phyloP scores from a whole-genome alignment of 257 asterid species.

The Solanum okadae region DNA sequence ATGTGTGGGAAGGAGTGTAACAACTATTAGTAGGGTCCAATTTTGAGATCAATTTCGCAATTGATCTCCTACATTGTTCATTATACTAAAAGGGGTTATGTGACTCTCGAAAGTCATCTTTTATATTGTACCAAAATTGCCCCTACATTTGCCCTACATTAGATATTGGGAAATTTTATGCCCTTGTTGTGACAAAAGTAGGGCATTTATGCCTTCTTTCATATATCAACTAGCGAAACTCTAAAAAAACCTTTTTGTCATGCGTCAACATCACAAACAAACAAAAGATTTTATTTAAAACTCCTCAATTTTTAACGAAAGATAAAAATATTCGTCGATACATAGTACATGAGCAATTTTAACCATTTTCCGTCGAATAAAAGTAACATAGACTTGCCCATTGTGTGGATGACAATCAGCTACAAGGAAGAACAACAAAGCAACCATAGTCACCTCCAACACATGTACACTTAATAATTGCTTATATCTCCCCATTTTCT shows the following conservation, averaged over 20 bases:
- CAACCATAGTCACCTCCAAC: neutral
- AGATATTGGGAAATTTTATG: neutral
- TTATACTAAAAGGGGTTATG: neutral
- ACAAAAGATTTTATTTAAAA: too few species aligned
- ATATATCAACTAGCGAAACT: too few species aligned
- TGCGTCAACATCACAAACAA: neutral
- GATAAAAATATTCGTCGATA: neutral
- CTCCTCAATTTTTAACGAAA: too few species aligned
- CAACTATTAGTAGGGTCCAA: too few species aligned
- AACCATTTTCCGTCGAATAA: neutral
- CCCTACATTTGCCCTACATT: neutral
- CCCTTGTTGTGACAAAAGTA: neutral
- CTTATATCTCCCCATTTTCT: too few species aligned
- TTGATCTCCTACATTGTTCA: too few species aligned
- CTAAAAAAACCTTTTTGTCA: too few species aligned
- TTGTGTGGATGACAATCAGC: neutral
- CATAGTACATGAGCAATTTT: neutral
- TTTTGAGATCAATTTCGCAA: too few species aligned
- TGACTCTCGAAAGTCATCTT: neutral
- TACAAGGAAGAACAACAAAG: neutral
- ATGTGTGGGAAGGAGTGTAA: too few species aligned
- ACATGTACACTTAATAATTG: neutral
- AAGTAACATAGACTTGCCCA: neutral
- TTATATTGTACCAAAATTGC: neutral
- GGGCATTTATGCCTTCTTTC: too few species aligned